phyloP scores from a whole-genome alignment of 345 rosid genomes.

The Gossypium australe region DNA sequence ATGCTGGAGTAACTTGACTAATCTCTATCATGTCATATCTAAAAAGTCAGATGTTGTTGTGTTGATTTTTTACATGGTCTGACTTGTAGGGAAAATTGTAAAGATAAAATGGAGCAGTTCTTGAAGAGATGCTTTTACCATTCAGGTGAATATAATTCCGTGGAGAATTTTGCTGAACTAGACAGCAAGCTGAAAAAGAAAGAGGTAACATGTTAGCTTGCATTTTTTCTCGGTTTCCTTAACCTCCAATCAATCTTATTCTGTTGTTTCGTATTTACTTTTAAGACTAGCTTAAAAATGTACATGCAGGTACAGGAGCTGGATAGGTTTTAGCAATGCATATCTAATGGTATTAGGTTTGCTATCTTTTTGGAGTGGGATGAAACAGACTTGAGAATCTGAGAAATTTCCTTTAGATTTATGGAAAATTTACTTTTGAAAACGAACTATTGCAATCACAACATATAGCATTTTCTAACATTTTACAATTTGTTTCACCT shows the following conservation, averaged over 20 bases:
- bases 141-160: constrained; percentile 72
- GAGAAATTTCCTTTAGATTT: background rate
- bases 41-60: background rate
- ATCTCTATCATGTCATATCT: background rate
- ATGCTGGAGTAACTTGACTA: background rate
- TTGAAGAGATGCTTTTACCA: constrained; percentile 78
- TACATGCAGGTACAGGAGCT: background rate
- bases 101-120: constrained; percentile 75
- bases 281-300: background rate
- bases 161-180: constrained; percentile 63
- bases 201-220: constrained; percentile 39
- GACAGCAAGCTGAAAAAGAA: constrained; percentile 69
- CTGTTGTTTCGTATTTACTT: background rate
- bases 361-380: background rate
- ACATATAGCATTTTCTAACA: background rate
- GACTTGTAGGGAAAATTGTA: constrained; percentile 69
- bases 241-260: background rate
- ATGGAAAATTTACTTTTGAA: background rate
- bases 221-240: background rate
- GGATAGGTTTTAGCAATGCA: background rate
- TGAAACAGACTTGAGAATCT: background rate
- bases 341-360: background rate
- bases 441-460: background rate
- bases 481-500: background rate
- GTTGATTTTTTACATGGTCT: background rate